Base-by-base conservation (phyloP, 23 red algal genomes). In the Gracilariopsis chorda region DNA sequence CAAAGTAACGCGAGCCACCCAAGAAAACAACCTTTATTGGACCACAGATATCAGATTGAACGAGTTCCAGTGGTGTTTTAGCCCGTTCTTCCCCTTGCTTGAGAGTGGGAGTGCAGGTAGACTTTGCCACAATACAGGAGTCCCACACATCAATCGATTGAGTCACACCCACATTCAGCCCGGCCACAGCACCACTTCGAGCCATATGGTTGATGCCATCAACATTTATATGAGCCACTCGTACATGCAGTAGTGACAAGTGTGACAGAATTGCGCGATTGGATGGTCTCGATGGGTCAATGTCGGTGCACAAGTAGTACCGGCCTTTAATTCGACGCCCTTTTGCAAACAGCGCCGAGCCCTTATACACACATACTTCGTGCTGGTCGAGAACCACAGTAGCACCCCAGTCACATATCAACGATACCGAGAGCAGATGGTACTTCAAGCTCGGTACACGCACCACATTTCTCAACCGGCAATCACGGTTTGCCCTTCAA, bases 1-100 rank as follows among this genome's bases (percentile, higher is more conserved):
- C 34, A 83, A 83, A 83, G 19, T 64, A 83, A n/a, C 10, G 79
- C 79, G 53, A 83, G 55, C 1, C 79, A 62, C 79, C 53, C 28
- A 65, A 63, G 23, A 25, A 61, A 12, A 24, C 53, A 17, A 63
- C 7, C 11, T 83, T 3, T 2, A 83, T 43, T 37, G 73, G 79
- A 64, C 79, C 79, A 63, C 34, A 83, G 40, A 83, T 29, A 30
- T 83, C 78, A 12, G 49, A 83, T 4, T 39, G 55, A 4, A 83
- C 53, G 3, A 83, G 24, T 4, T 65, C 79, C 55, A 83, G 32
- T 14, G 20, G 30, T 12, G 60, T 17, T 47, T 63, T 64, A 17
- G 52, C 79, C 12, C 46, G 49, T 63, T 19, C 42, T n/a, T n/a
- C 2, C 53, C 79, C 79, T 83, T 63, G 55, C 79, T 83, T 65